Evolutionary conservation across 2,329 filamentous ascomycete genomes (phyloP).

Genomic region (Beauveria varroae): DNA sequence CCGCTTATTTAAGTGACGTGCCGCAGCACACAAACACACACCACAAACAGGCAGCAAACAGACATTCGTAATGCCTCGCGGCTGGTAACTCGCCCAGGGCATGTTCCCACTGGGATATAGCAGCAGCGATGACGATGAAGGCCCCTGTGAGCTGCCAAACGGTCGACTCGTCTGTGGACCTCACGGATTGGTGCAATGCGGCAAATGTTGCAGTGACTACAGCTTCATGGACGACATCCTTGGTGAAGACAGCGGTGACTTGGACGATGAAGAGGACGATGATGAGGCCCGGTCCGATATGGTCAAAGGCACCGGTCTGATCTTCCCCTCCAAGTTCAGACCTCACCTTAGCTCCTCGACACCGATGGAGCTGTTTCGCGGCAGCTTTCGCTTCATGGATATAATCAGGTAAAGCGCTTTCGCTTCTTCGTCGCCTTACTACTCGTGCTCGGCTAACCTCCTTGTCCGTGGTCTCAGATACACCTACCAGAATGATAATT

Average conservation of each 20-base stretch:
- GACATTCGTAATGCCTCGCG: slow-evolving; percentile 9
- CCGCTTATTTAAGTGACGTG: too few relatives aligned
- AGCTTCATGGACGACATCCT: slow-evolving; percentile 24
- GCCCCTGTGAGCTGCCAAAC: slow-evolving; percentile 25
- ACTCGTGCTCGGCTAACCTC: slow-evolving; percentile 1
- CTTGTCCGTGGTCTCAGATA: slow-evolving; percentile 17
- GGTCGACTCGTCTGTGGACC: slow-evolving; percentile 29
- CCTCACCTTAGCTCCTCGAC: background rate
- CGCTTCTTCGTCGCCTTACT: background rate
- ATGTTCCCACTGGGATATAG: slow-evolving; percentile 10
- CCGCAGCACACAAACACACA: background rate
- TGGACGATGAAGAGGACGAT: slow-evolving; percentile 2
- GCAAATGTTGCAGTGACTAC: slow-evolving; percentile 27
- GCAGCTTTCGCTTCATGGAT: background rate
- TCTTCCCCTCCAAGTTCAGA: slow-evolving; percentile 23
- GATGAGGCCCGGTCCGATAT: background rate
- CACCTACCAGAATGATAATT: slow-evolving; percentile 23
- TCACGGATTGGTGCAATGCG: slow-evolving; percentile 25
- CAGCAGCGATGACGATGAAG: slow-evolving; percentile 25
- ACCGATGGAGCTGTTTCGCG: slow-evolving; percentile 23
- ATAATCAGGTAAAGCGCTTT: slow-evolving; percentile 16
- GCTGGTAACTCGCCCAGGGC: slow-evolving; percentile 12
- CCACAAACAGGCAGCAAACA: background rate
- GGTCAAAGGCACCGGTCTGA: background rate
- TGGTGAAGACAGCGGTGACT: slow-evolving; percentile 15